Percentiles rank a stretch among this genome's conserved stretches.
Evolutionary conservation across 345 rosid genomes (phyloP).

Genomic region (Bruguiera sexangula): DNA sequence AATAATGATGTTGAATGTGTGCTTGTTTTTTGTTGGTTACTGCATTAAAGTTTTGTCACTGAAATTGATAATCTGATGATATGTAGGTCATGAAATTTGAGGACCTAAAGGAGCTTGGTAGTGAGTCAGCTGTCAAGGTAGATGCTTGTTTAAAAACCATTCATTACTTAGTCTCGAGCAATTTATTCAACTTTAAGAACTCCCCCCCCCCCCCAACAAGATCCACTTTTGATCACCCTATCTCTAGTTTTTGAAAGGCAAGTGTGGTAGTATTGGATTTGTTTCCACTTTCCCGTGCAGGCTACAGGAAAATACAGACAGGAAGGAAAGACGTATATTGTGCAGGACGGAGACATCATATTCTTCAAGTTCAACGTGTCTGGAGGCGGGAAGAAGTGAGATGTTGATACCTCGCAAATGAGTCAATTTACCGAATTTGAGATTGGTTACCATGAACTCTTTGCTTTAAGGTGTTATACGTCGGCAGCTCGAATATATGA

Average conservation of each 20-base stretch:
- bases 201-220: too few species aligned
- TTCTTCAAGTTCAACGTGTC: conserved; percentile 98
- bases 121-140: conserved; percentile 90
- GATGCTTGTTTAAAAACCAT: background rate
- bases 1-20: background rate
- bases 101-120: conserved; percentile 88
- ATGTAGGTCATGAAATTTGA: conserved; percentile 92
- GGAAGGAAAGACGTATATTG: conserved; percentile 92
- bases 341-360: conserved; percentile 90
- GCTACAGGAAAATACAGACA: conserved; percentile 91
- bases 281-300: conserved; percentile 30
- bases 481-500: background rate
- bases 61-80: background rate
- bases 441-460: background rate
- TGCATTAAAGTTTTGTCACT: background rate
- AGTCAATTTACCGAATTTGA: background rate
- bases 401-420: background rate
- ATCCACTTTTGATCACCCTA: too few species aligned
- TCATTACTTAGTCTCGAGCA: background rate
- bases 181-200: background rate
- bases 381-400: conserved; percentile 96
- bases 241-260: too few species aligned
- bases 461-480: background rate
- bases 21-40: background rate
- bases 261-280: background rate